Conservation (phyloP, 2,329 filamentous ascomycete species). For the Trichoderma semiorbis region DNA sequence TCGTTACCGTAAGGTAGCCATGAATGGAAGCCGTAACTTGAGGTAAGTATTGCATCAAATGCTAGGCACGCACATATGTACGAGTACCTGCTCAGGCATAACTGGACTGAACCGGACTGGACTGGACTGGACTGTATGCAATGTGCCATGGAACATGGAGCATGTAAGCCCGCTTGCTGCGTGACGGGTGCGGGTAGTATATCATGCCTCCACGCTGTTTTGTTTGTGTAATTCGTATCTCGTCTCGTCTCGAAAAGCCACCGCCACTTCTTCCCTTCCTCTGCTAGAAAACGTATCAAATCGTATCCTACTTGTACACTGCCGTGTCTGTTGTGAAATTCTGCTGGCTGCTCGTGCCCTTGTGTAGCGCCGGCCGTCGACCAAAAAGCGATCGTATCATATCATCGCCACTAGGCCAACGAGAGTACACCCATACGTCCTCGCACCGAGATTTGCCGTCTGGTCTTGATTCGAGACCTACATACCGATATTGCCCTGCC, state of each 20-base stretch:
- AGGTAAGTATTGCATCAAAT: background rate
- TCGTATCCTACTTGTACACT: background rate
- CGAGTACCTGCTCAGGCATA: background rate
- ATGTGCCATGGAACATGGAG: background rate
- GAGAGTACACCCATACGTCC: background rate
- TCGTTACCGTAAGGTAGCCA: background rate
- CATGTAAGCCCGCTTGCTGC: slow-evolving; percentile 2
- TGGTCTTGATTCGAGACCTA: background rate
- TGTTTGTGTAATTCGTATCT: slow-evolving; percentile 15
- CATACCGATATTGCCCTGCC: background rate
- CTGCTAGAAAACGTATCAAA: background rate
- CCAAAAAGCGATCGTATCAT: slow-evolving; percentile 1
- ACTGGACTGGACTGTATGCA: background rate
- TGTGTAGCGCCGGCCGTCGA: slow-evolving; percentile 13
- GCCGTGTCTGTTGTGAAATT: background rate
- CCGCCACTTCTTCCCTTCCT: slow-evolving; percentile 12
- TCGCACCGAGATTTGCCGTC: background rate
- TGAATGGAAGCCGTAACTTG: background rate
- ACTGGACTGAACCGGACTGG: background rate
- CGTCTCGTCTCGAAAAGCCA: slow-evolving; percentile 11
- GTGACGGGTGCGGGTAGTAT: slow-evolving; percentile 2
- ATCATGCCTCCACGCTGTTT: slow-evolving; percentile 11
- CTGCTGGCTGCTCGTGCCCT: background rate
- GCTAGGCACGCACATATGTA: background rate
- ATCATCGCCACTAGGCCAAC: slow-evolving; percentile 4